Percentiles rank a stretch among this genome's conserved stretches.
Evolutionary conservation across 2,329 filamentous ascomycete species (phyloP).

Genomic region (Talaromyces pinophilus): DNA sequence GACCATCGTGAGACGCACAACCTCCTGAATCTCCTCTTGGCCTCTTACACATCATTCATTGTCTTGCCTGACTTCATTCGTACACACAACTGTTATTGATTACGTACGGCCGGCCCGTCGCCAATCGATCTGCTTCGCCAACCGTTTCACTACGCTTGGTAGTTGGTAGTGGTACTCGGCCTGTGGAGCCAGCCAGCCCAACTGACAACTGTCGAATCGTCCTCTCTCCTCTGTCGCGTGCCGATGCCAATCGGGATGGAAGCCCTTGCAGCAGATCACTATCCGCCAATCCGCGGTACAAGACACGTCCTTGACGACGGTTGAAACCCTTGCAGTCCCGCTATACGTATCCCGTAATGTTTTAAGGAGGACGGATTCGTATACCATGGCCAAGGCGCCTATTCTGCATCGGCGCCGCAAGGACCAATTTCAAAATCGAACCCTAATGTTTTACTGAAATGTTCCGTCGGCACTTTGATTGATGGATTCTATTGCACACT

Average conservation of each 20-base stretch:
- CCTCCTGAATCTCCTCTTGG: constrained; percentile 5
- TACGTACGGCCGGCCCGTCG: neutral
- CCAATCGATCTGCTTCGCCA: neutral
- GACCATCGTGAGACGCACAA: neutral
- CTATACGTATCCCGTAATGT: neutral
- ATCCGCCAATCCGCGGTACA: neutral
- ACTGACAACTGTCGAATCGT: neutral
- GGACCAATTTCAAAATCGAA: constrained; percentile 6
- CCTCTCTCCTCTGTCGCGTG: neutral
- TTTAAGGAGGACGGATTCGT: neutral
- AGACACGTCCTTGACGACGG: neutral
- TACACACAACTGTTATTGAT: too few relatives aligned
- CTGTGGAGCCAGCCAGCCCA: neutral
- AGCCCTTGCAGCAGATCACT: neutral
- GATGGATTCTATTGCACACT: neutral
- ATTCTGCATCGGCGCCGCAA: neutral
- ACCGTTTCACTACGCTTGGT: constrained; percentile 7
- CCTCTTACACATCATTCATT: neutral
- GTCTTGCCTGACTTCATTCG: neutral
- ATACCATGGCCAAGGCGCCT: neutral
- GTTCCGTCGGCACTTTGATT: neutral
- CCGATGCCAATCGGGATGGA: neutral
- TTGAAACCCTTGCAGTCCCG: constrained; percentile 1
- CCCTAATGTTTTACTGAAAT: neutral
- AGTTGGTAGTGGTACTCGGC: neutral